Base-by-base conservation (phyloP, 2,329 filamentous ascomycete genomes). In the Clonostachys sp. region DNA sequence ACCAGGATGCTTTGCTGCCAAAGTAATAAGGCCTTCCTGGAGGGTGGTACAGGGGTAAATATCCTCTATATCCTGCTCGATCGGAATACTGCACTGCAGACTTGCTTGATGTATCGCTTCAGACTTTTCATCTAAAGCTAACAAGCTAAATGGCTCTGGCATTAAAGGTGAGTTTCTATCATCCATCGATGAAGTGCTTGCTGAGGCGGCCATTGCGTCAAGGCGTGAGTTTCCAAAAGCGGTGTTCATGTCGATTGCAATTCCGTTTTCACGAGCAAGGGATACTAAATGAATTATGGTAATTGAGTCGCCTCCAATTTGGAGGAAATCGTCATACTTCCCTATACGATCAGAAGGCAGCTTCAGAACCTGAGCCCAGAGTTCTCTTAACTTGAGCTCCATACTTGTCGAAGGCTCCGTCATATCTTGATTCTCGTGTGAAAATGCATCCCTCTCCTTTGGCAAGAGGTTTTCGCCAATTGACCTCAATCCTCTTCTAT, bases 31-130 rank as follows among this genome's bases (percentile, higher is more conserved):
- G 6, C 69, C 72, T 52, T 75, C 72, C 48, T 79, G 75, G 1
- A 76, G 56, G 1, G 73, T 64, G 0, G 73, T 73, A 54, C 72
- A 73, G 1, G 74, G 74, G 44, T 75, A 78, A 0, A 73, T 57
- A 46, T 78, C 74, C 44, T 75, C 67, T 7, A 75, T 57, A 13
- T 35, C 34, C 13, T 36, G 12, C 42, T 12, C 20, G 12, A 5
- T 12, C 13, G 16, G 20, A 13, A 42, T 14, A 13, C 16, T 24
- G 40, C 40, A 42, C 16, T 42, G 40, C 24, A 30, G 4, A 10
- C 24, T 30, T 30, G 24, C 9, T 30, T 30, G 24, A 10, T 30
- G 24, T 8, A 30, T 30, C 9, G 17, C 16, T 9, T 3, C 8
- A 6, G 24, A 10, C 13, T 12, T 38, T 14, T 30, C 24, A 30